Evolutionary conservation across 768 basidiomycete genomes (phyloP), one percentile per base, ranked within the genome.

Genomic region (Boletellus emodensis): DNA sequence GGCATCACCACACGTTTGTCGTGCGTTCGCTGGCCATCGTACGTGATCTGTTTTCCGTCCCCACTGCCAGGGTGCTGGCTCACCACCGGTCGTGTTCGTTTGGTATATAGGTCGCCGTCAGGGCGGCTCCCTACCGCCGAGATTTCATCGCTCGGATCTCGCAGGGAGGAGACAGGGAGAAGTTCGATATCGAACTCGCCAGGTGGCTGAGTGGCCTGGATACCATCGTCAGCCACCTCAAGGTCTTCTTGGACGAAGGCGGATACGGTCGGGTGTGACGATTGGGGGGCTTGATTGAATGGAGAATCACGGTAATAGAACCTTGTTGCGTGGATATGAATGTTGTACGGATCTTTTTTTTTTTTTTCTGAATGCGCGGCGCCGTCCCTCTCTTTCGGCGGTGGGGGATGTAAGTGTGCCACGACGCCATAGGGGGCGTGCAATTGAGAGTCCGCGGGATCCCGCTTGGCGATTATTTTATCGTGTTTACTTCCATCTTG

Each of bases 121-220:
- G 80, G 39, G 81, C 87, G 0, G 84, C 80, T 3, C 66, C 87
- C 10, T 73, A 76, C 39, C 82, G 87, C 15, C 65, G 69, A 26
- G 81, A 84, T 46, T 90, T 90, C 60, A 83, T 82, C 55, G 62
- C 69, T 4, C 75, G 79, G 22, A 75, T 90, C 36, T 73, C 80
- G 3, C 79, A 88, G 61, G 85, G 84, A 11, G 81, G 75, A 5
- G 76, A 82, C n/a, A 45, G 67, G 24, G 82, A 83, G 54, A 81
- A 79, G 53, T 76, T 90, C 22, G 76, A 81, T 40, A 56, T 44
- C 0, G 84, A 83, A 60, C 71, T 90, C 18, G 62, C 60, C 9
- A 77, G 75, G 52, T 90, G 87, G 87, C 73, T 89, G 1, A 64
- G 49, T 1, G 85, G 78, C 0, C 72, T 90, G n/a, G 82, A 84